Base-by-base conservation (phyloP, 805 yeast species). In the Suhomyces canberraensis region DNA sequence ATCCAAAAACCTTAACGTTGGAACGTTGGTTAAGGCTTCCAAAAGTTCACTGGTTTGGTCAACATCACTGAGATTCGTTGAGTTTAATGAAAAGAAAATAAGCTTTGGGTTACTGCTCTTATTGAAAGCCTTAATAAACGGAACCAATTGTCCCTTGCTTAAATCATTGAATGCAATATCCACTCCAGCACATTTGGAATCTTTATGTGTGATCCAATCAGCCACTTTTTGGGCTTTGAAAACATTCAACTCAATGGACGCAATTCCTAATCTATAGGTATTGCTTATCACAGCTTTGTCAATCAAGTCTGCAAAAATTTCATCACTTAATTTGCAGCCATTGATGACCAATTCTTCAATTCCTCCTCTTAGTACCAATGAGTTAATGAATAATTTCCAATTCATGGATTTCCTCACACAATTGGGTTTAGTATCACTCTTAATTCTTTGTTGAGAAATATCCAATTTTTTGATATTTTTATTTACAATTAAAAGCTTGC, bases 261-360 rank as follows among this genome's bases (percentile, higher is more conserved):
- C 82, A 15, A 76, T 58, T 3, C 82, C 81, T 18, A 76, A 52
- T 41, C 81, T 56, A 52, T 64, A 66, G 1, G 82, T 76, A 11
- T 64, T 56, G 16, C 64, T 41, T 11, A 51, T 45, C 11, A 76
- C 58, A 0, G 78, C 76, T 16, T 56, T 58, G 7, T 55, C 55
- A 16, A 76, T 61, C 30, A 76, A 58, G 7, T 58, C 53, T 24
- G 56, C 48, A 42, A 75, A 75, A 24, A 60, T 65, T 3, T 53
- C 56, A 41, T 69, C 72, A 2, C 65, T 50, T 29, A 76, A 50
- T 44, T 72, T 71, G 49, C 80, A 76, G 1, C 82, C 81, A 45
- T 76, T 75, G 34, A 76, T 67, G 11, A 76, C 81, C 39, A 76
- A 60, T 45, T 76, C 82, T 50, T 75, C 80, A 22, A 76, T 65